Percentiles rank a stretch among this genome's conserved stretches.
Evolutionary conservation across 257 asterid species (phyloP).

Genomic region (Cruciata laevipes): DNA sequence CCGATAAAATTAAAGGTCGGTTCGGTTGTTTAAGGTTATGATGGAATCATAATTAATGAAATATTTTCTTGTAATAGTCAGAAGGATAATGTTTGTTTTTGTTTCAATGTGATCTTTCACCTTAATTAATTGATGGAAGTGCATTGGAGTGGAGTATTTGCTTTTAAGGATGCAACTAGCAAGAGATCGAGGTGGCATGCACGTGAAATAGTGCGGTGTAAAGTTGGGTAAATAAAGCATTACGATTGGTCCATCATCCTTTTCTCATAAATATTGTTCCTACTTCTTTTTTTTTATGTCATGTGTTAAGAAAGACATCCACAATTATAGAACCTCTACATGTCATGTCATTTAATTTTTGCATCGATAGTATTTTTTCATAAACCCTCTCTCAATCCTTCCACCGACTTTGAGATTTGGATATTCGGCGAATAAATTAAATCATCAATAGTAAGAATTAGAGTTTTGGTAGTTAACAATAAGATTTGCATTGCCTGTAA

Average conservation of each 20-base stretch:
- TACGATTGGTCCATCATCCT: neutral
- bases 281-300: neutral
- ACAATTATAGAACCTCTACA: too few species aligned
- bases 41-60: neutral
- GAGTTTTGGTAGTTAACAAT: too few species aligned
- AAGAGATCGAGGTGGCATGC: neutral
- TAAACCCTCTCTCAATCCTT: too few species aligned
- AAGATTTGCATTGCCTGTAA: too few species aligned
- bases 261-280: neutral
- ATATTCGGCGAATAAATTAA: too few species aligned
- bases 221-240: neutral
- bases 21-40: constrained; percentile 11
- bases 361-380: too few species aligned
- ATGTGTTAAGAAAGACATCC: neutral
- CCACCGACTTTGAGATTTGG: too few species aligned
- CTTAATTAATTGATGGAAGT: neutral
- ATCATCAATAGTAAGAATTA: too few species aligned
- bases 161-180: neutral
- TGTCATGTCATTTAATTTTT: too few species aligned
- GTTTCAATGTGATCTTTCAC: neutral
- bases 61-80: neutral
- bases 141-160: neutral
- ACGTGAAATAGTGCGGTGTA: constrained; percentile 10
- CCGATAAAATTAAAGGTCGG: constrained; percentile 15
- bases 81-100: neutral